Evolutionary conservation across 305 asterid species (phyloP), one percentile per base, ranked within the genome.

Genomic region (Stenogyne calaminthoides): DNA sequence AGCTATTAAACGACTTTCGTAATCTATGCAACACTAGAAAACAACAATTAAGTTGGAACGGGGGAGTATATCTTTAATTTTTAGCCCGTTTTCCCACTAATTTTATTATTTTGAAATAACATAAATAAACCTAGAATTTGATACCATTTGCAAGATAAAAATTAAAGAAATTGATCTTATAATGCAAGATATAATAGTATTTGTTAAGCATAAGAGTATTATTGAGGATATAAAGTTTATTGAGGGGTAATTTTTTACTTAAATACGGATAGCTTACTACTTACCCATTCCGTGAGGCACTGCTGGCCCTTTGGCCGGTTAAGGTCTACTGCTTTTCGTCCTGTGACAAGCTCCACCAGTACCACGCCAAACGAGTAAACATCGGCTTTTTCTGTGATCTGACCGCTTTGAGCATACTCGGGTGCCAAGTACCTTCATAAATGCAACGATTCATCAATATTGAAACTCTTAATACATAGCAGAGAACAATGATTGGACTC

Each of bases 401-500:
- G 99, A 12, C 99, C 98, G 52, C 99, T 95, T 84, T 92, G 96
- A 49, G 99, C 97, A 83, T 95, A 95, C 81, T 93, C 98, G 1
- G 99, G 99, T 19, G 99, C 99, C 87, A 93, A 69, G 80, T 95
- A 95, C 87, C 99, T 89, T 34, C 40, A 77, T 15, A 67, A 65
- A 49, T n/a, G 44, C 3, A 69, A 46, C 25, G 16, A 3, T 2
- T 56, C 36, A 15, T 69, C 66, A 74, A 61, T 22, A 36, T 63
- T 42, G 16, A 42, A 37, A 36, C 15, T 66, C 12, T 42, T 58
- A 3, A 25, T 27, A 14, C 46, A 5, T 49, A 15, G 73, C 12
- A n/a, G 34, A 71, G 18, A 65, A 9, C 44, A 37, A 52, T 11
- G 61, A 69, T 51, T 36, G 3, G 7, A 56, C 22, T 10, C 12